Conservation (phyloP, 768 basidiomycete species). For the Suillus lakei region DNA sequence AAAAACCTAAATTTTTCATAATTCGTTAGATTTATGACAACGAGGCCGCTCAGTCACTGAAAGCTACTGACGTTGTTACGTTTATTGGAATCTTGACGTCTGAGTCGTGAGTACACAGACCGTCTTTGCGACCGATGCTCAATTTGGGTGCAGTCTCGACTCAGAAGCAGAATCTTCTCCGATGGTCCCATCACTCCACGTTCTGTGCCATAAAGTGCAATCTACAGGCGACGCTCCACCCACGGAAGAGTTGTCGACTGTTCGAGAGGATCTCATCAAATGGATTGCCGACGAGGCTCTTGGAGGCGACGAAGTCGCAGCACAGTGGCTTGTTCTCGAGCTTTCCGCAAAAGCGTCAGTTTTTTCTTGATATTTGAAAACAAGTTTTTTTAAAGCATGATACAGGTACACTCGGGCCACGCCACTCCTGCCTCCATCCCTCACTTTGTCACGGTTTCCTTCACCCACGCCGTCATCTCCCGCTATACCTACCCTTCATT, state of each 20-base stretch:
- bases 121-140: conserved; percentile 8
- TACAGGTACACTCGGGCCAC: conserved; percentile 68
- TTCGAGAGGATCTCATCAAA: conserved; percentile 57
- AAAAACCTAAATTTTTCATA: conserved; percentile 4
- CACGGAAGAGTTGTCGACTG: conserved; percentile 8
- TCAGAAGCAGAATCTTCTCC: conserved; percentile 41
- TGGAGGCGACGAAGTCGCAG: conserved; percentile 68
- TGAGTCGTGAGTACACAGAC: conserved; percentile 56
- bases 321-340: conserved; percentile 76
- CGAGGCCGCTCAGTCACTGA: conserved; percentile 47
- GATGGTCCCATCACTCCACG: conserved; percentile 69
- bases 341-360: conserved; percentile 68
- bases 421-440: conserved; percentile 66
- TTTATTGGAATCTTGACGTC: conserved; percentile 77
- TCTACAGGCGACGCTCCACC: conserved; percentile 4
- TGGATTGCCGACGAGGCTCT: conserved; percentile 80
- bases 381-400: conserved; percentile 7
- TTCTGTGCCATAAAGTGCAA: conserved; percentile 49
- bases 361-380: conserved; percentile 6
- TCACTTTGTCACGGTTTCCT: conserved; percentile 70
- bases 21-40: conserved; percentile 61
- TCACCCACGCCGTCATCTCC: conserved; percentile 36
- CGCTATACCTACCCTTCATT: conserved; percentile 51
- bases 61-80: conserved; percentile 63
- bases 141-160: conserved; percentile 36